Conservation (phyloP, 306 rosid genomes). For the Ormosia semicastrata region DNA sequence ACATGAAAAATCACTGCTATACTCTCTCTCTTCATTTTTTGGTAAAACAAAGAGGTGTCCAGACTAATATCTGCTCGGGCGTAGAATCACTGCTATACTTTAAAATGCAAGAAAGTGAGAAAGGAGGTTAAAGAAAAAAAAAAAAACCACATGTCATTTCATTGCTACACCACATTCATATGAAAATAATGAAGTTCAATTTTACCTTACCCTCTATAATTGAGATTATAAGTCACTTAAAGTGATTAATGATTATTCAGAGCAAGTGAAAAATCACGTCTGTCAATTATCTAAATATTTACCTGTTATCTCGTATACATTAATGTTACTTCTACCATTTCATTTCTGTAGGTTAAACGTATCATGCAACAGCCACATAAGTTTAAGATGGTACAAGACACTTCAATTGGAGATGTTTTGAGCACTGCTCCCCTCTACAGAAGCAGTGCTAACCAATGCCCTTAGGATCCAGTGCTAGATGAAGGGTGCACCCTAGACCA, state of each 20-base stretch:
- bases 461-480: not conserved
- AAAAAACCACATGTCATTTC: not conserved
- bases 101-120: not conserved
- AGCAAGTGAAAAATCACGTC: not conserved
- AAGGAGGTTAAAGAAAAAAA: not conserved
- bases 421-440: conserved; percentile 7
- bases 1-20: not conserved
- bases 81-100: not conserved
- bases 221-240: not conserved
- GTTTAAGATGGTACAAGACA: not conserved
- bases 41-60: not conserved
- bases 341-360: not conserved
- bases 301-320: not conserved
- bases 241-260: not conserved
- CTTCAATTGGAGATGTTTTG: not conserved
- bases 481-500: not conserved
- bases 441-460: not conserved
- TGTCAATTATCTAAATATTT: not conserved
- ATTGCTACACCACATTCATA: not conserved
- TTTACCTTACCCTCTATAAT: not conserved
- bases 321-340: not conserved
- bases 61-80: not conserved
- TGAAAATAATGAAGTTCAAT: not conserved
- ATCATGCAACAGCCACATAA: not conserved
- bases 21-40: not conserved